Evolutionary conservation across 306 rosid species (phyloP), one percentile per base, ranked within the genome.

Genomic region (Spatholobus suberectus): DNA sequence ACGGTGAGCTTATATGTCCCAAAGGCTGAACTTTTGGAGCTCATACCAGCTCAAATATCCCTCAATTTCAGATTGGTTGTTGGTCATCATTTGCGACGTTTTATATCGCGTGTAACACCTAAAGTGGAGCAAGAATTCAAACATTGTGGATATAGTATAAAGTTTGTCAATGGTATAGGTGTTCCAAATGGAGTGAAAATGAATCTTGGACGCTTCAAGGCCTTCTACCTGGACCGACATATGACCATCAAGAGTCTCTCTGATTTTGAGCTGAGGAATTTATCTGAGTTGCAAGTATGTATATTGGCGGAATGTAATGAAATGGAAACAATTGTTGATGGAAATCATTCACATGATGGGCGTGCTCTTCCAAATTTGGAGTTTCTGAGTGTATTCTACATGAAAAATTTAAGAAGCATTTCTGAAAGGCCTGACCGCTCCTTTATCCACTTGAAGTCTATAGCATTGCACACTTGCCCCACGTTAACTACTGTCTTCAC

Each of bases 251-350:
- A 74, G 74, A 49, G 57, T 47, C 75, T 85, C 0, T 75, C 83
- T 0, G 59, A 75, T 8, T 85, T 81, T 12, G 23, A 41, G 1
- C 10, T 62, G 74, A 13, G 0, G 4, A 81, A 61, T 29, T 8
- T 76, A 35, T 0, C 7, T 0, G 8, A 5, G 2, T 6, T 85
- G 1, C 35, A 23, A 5, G 29, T 35, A 1, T 85, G 85, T 15
- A 66, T 81, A 4, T 13, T 85, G 74, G 73, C 76, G 4, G 85
- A 85, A 81, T 85, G 88, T 41, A 80, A 81, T 29, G 85, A 75
- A 37, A 77, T 85, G 77, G 70, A 75, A n/a, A 70, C 82, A 2
- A 13, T 69, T 69, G 37, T 70, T 8, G 57, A 24, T 12, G 63
- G 34, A 55, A 35, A 43, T 11, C 0, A 18, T 5, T 26, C 12